Conservation (phyloP, 2,329 filamentous ascomycete genomes). For the Emmonsia crescens region DNA sequence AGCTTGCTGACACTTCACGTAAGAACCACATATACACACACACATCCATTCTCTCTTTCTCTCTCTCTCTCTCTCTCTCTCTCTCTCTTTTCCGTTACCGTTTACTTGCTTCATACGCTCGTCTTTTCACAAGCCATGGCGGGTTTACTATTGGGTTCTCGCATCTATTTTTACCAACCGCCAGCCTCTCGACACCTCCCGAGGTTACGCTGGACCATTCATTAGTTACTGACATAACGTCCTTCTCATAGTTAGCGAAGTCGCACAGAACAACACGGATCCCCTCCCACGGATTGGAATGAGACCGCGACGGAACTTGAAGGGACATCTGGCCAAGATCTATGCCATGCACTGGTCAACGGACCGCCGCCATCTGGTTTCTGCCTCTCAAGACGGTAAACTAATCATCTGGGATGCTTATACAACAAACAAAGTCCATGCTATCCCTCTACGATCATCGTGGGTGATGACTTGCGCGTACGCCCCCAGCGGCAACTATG, state of each 20-base stretch:
- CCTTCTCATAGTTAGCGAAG: slow-evolving; percentile 56
- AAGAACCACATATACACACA: slow-evolving; percentile 35
- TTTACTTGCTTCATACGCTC: background rate
- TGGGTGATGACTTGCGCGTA: slow-evolving; percentile 99
- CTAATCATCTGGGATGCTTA: slow-evolving; percentile 99
- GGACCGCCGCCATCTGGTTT: slow-evolving; percentile 91
- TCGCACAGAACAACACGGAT: slow-evolving; percentile 87
- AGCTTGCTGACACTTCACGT: slow-evolving; percentile 95
- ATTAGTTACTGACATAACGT: slow-evolving; percentile 2
- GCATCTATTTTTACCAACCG: background rate
- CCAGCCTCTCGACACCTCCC: background rate
- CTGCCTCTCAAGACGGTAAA: slow-evolving; percentile 96
- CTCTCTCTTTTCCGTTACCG: slow-evolving; percentile 7
- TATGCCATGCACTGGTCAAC: slow-evolving; percentile 99
- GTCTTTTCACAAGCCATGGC: background rate
- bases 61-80: background rate
- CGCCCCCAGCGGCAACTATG: slow-evolving; percentile 94
- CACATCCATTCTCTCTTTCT: slow-evolving; percentile 18
- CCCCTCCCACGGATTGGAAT: slow-evolving; percentile 86
- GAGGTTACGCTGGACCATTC: background rate
- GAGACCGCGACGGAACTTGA: slow-evolving; percentile 93
- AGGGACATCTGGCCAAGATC: slow-evolving; percentile 97
- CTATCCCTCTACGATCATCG: slow-evolving; percentile 90
- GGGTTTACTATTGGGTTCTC: background rate
- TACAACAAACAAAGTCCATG: slow-evolving; percentile 98